Conservation (phyloP, 768 basidiomycete genomes). For the Rhodotorula taiwanensis region DNA sequence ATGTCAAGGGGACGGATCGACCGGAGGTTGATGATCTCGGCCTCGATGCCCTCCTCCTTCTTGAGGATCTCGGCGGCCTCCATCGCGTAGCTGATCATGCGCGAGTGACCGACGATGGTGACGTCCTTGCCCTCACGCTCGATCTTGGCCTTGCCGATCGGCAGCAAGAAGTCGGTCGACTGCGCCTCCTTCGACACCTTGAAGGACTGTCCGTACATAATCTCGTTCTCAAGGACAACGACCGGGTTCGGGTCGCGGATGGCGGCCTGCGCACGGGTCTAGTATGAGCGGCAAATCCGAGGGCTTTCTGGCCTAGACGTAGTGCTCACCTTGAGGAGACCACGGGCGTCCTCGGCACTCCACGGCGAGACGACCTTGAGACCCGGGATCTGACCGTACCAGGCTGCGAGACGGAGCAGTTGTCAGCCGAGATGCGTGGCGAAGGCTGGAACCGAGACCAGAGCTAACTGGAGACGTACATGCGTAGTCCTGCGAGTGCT, state of each 20-base stretch:
- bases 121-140: slow-evolving; percentile 88
- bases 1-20: slow-evolving; percentile 95
- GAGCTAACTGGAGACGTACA: slow-evolving; percentile 67
- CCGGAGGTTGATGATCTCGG: slow-evolving; percentile 95
- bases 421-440: not conserved
- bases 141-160: slow-evolving; percentile 95
- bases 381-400: slow-evolving; percentile 63
- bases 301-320: too few species aligned
- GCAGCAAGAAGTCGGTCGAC: slow-evolving; percentile 88
- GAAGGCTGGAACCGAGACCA: accelerated
- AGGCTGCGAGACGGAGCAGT: not conserved
- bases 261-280: slow-evolving; percentile 56
- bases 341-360: slow-evolving; percentile 98
- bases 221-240: slow-evolving; percentile 98
- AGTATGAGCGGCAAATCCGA: not conserved
- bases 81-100: slow-evolving; percentile 90
- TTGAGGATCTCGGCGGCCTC: slow-evolving; percentile 89
- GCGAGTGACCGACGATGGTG: slow-evolving; percentile 94
- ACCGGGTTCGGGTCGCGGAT: slow-evolving; percentile 98
- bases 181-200: slow-evolving; percentile 91
- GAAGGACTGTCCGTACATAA: slow-evolving; percentile 96
- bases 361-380: slow-evolving; percentile 97
- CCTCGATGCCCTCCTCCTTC: slow-evolving; percentile 87
- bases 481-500: slow-evolving; percentile 96
- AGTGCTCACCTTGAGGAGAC: slow-evolving; percentile 73